Base-by-base conservation (phyloP, 2,329 filamentous ascomycete genomes). In the Colletotrichum truncatum region DNA sequence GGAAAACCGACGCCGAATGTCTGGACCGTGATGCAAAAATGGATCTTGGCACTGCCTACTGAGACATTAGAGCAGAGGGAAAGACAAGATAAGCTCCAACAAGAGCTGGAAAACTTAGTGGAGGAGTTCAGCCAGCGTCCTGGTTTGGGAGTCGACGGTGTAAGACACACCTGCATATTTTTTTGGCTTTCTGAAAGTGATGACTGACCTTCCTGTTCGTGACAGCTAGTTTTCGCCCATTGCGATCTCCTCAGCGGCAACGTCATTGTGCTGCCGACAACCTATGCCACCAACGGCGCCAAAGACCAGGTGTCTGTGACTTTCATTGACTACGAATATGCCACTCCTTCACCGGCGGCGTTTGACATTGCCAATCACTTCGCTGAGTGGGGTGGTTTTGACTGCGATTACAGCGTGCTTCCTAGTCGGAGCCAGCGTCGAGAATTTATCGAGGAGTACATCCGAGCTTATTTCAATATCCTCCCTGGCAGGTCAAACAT, bases 321-420 rank as follows among this genome's bases (percentile, higher is more conserved):
- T 74, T 98, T 99, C 80, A 99, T 99, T 77, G 96, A 99, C 80
- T 99, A 98, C 82, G 96, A 99, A 78, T 99, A 99, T 78, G 94
- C 94, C 12, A 96, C 93, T 4, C 94, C 96, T 3, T 95, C 94
- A 1, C 95, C 95, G 2, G 94, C 94, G 4, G 94, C 95, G 2
- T 99, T 99, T 79, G 96, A 99, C 77, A 90, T 99, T 71, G 91
- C 95, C 53, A 99, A 99, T 81, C 96, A 99, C 83, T 97, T 99
- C 76, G 94, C 96, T 49, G 96, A 99, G 81, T 99, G 96, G 95
- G 94, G 91, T 66, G 96, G 96, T 62, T 98, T 98, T 74, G 93
- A 97, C 72, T 99, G 96, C 83, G 94, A 98, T 78, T 94, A 92
- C 81, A 88, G 81, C 72, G 90, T 91, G 70, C 85, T 98, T 61